These are phyloP conservation scores for Malassezia cuniculi DNA, from an alignment of 1,284 basidiomycete genomes.

Conservation along the genomic window DNA sequence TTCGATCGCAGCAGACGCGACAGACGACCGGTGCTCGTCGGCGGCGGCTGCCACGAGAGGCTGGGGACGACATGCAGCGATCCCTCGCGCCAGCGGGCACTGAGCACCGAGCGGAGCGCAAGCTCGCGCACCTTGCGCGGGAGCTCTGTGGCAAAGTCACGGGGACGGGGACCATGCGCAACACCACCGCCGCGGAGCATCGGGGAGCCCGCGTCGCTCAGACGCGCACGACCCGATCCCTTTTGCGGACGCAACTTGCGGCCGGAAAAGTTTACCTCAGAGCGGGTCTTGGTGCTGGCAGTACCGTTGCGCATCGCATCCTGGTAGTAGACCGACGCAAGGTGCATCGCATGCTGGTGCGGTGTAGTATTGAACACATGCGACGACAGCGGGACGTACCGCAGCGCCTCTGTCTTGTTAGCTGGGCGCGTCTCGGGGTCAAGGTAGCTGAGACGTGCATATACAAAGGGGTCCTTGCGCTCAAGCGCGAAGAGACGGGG, in stretches of 20 bases:
- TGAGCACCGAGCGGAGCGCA: constrained; percentile 80
- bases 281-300: constrained; percentile 79
- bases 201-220: constrained; percentile 76
- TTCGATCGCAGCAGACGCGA: constrained; percentile 27
- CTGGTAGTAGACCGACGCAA: constrained; percentile 77
- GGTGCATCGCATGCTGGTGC: constrained; percentile 80
- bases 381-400: constrained; percentile 58
- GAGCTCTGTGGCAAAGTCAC: constrained; percentile 78
- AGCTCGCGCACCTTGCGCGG: constrained; percentile 79
- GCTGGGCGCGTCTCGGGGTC: constrained; percentile 8
- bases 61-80: constrained; percentile 60
- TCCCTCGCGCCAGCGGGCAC: constrained; percentile 63
- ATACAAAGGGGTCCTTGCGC: constrained; percentile 8
- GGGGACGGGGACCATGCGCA: constrained; percentile 74
- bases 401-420: not conserved
- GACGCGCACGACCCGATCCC: constrained; percentile 73
- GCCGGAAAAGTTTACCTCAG: constrained; percentile 76
- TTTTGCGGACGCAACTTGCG: constrained; percentile 83
- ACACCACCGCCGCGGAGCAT: constrained; percentile 83
- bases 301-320: constrained; percentile 76
- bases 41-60: constrained; percentile 46
- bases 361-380: constrained; percentile 69
- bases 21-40: constrained; percentile 28
- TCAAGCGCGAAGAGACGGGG: constrained; percentile 10
- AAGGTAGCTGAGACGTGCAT: constrained; percentile 10